Evolutionary conservation across 306 rosid species (phyloP).

Genomic region (Mucuna pruriens): DNA sequence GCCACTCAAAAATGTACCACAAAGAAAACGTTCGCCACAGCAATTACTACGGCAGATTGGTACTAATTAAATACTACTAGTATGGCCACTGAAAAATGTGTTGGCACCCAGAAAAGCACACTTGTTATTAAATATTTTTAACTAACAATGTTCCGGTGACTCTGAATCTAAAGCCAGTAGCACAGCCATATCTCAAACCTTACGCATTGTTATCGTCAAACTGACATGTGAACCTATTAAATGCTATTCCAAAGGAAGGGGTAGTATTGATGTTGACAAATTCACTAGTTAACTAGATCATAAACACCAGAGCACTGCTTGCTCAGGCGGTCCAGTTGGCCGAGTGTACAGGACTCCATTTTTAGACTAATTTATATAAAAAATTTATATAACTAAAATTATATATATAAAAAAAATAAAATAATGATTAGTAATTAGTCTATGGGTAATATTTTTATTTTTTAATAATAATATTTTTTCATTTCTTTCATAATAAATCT

Average conservation of each 20-base stretch:
- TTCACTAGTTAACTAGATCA: neutral
- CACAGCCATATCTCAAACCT: conserved; percentile 29
- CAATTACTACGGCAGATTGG: conserved; percentile 8
- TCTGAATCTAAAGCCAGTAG: neutral
- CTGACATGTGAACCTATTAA: conserved; percentile 26
- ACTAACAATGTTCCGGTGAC: neutral
- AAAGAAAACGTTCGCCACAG: neutral
- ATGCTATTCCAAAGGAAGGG: neutral
- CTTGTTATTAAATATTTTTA: conserved; percentile 11
- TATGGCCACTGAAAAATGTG: neutral
- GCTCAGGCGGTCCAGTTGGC: no score
- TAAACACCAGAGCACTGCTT: no score
- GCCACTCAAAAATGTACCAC: neutral
- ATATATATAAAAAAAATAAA: no score
- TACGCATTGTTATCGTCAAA: neutral
- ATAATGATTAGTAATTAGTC: no score
- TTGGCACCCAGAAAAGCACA: neutral
- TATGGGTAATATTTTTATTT: no score
- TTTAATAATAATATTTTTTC: no score
- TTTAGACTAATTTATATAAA: no score
- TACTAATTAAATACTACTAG: neutral
- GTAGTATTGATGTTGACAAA: conserved; percentile 42
- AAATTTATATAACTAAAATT: no score
- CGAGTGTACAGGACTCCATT: no score
- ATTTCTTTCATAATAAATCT: no score